Evolutionary conservation across 768 basidiomycete genomes (phyloP).

Genomic region (Daedaleopsis sinensis): DNA sequence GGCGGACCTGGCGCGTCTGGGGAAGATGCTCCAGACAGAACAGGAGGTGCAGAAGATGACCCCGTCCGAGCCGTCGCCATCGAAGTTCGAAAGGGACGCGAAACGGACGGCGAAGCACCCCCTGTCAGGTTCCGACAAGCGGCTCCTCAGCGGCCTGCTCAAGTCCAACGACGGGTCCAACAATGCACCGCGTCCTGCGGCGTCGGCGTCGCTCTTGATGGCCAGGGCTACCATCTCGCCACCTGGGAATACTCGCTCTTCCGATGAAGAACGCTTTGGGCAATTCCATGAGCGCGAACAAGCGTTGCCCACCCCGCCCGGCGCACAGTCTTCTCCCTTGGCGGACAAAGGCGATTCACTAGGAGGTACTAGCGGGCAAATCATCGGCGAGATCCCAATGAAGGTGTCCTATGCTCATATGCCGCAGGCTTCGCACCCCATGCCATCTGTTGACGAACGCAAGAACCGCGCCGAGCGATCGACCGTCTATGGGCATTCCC

Average conservation of each 20-base stretch:
- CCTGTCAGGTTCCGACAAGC: neutral
- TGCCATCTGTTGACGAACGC: neutral
- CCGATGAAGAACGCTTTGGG: neutral
- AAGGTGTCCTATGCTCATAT: neutral
- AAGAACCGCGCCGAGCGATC: neutral
- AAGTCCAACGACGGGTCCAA: neutral
- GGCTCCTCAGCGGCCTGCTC: neutral
- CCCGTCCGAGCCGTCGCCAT: neutral
- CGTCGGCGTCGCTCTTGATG: neutral
- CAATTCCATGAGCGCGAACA: neutral
- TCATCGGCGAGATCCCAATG: neutral
- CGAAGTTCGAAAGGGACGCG: neutral
- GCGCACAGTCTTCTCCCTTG: neutral
- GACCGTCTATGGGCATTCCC: neutral
- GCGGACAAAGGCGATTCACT: neutral
- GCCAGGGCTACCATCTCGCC: neutral
- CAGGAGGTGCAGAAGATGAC: neutral
- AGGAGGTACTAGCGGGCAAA: neutral
- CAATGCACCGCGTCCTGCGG: no score
- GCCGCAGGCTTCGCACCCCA: neutral
- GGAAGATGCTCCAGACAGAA: neutral
- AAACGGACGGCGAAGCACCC: neutral
- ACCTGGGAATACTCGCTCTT: neutral
- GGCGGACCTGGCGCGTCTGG: conserved; percentile 7
- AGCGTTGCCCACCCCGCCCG: neutral